phyloP scores from a whole-genome alignment of 2,329 filamentous ascomycete species.

The Hypocreales sp. region DNA sequence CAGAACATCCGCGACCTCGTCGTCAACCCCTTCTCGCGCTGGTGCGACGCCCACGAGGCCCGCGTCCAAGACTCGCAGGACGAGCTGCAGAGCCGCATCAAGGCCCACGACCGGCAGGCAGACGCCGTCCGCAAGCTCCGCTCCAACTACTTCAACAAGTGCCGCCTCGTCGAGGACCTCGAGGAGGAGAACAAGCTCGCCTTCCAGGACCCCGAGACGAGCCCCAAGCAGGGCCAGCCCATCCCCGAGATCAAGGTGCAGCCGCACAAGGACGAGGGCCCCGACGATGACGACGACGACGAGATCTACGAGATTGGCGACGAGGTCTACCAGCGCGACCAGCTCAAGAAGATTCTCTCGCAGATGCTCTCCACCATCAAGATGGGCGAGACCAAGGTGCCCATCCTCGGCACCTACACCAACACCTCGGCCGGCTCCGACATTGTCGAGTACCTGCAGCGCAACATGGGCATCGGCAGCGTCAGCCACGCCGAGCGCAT shows the following conservation, averaged over 20 bases:
- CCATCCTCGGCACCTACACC: slow-evolving; percentile 85
- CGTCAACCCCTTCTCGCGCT: slow-evolving; percentile 82
- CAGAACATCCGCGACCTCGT: slow-evolving; percentile 94
- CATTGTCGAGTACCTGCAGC: slow-evolving; percentile 90
- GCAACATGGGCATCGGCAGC: slow-evolving; percentile 67
- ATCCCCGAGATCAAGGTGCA: slow-evolving; percentile 85
- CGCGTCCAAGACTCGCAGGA: slow-evolving; percentile 91
- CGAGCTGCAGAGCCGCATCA: slow-evolving; percentile 79
- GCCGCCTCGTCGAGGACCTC: slow-evolving; percentile 83
- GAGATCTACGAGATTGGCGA: slow-evolving; percentile 85
- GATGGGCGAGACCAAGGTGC: slow-evolving; percentile 82
- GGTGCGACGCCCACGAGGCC: slow-evolving; percentile 88
- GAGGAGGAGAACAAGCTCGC: slow-evolving; percentile 98
- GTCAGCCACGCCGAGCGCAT: slow-evolving; percentile 88
- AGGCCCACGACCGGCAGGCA: slow-evolving; percentile 81
- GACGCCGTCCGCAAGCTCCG: slow-evolving; percentile 85
- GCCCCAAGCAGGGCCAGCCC: slow-evolving; percentile 38
- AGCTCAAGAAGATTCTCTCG: slow-evolving; percentile 77
- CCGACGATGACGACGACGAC: slow-evolving; percentile 54
- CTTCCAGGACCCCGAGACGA: slow-evolving; percentile 72
- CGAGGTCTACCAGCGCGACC: slow-evolving; percentile 67
- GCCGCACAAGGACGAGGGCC: slow-evolving; percentile 44
- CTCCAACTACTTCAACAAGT: slow-evolving; percentile 98
- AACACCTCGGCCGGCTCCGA: slow-evolving; percentile 87
- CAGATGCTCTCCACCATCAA: slow-evolving; percentile 81